Base-by-base conservation (phyloP, 129 eudicot genomes). In the Scalesia atractyloides region DNA sequence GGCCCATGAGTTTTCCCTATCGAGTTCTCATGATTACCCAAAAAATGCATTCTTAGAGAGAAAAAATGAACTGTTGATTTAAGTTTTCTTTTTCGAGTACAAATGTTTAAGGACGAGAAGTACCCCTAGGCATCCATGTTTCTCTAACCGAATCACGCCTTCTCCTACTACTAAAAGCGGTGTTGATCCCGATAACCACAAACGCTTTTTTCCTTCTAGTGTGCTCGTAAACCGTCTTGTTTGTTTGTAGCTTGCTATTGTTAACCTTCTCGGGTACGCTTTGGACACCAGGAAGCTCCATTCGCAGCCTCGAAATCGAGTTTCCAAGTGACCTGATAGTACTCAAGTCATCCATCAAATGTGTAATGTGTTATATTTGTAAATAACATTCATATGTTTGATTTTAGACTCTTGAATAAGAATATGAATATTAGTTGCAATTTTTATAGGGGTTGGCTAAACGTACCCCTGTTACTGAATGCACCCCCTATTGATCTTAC, bases 71-170 rank as follows among this genome's bases (percentile, higher is more conserved):
- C 44, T 36, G 43, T 26, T 48, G 61, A 20, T 64, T 37, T 39
- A 56, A 39, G 0, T 22, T 71, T 70, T 36, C 54, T 56, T 16
- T 12, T 20, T 57, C 9, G 8, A 2, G 10, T 57, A 18, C 60
- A 43, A 60, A 22, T 59, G 34, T 18, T 47, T 48, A 73, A 60
- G 19, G 50, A 30, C 19, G 12, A 59, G 26, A 64, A 4, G 37
- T 48, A 86, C 89, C 92, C 78, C 76, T 66, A 53, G 92, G 92
- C 93, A 87, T 82, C 93, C 89, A 89, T 53, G 91, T 89, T 66
- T 89, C 85, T 74, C 96, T 81, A 66, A 89, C 68, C 0, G 96
- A 86, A 80, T 86, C 96, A 18, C 96, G 91, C 73, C 91, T 76
- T 79, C 84, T 86, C 68, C 91, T 83, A 72, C 96, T 86, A 69